These are phyloP conservation scores for Fonsecaea monophora DNA, from an alignment of 2,329 filamentous ascomycete species.

Conservation along the genomic window DNA sequence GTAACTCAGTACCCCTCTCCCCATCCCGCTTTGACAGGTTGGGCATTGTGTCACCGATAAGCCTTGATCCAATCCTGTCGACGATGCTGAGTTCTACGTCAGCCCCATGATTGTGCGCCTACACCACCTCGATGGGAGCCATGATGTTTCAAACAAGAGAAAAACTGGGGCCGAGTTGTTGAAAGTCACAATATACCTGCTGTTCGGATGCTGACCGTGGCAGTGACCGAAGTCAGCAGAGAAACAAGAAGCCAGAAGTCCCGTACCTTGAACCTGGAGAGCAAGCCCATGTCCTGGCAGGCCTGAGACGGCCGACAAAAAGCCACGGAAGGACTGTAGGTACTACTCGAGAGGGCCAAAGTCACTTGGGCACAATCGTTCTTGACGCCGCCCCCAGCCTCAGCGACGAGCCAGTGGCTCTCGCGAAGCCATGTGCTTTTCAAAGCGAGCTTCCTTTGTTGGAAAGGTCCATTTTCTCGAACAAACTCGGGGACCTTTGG, in stretches of 20 bases:
- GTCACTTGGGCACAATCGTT: background rate
- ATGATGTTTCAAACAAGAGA: constrained; percentile 11
- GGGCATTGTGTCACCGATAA: constrained; percentile 26
- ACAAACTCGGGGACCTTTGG: constrained; percentile 4
- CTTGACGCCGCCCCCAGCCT: background rate
- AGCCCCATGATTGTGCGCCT: constrained; percentile 13
- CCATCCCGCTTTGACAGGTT: constrained; percentile 5
- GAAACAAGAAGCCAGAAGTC: background rate
- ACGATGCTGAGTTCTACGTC: constrained; percentile 8
- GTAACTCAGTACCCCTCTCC: background rate
- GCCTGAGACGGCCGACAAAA: background rate
- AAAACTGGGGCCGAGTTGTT: constrained; percentile 6
- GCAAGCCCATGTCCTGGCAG: background rate
- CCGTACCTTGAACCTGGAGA: background rate
- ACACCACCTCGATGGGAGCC: constrained; percentile 3
- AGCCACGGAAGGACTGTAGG: background rate
- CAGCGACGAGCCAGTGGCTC: background rate
- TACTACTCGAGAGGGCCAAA: background rate
- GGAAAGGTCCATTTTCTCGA: constrained; percentile 19
- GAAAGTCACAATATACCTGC: constrained; percentile 15
- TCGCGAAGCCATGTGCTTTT: background rate
- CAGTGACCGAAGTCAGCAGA: constrained; percentile 11
- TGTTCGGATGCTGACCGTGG: constrained; percentile 12
- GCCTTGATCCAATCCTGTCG: background rate
- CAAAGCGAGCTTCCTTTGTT: constrained; percentile 14